Percentiles rank a stretch among this genome's conserved stretches.
These are phyloP conservation scores for Debaryomycetaceae sp. DNA, from an alignment of 1,139 yeast species.

Conservation along the genomic window DNA sequence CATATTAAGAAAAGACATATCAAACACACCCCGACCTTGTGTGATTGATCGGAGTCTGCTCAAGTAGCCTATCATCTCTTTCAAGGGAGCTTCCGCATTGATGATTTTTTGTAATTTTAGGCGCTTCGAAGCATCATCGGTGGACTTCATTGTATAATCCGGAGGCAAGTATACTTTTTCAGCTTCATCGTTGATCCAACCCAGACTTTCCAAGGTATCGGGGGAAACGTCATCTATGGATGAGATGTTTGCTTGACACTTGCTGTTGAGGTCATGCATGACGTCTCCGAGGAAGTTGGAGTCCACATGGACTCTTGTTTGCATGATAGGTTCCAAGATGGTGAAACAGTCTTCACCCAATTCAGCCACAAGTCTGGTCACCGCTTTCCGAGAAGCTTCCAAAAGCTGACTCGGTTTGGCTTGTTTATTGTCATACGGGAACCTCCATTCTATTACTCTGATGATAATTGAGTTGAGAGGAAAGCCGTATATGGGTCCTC, in stretches of 20 bases:
- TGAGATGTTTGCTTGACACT: conserved; percentile 68
- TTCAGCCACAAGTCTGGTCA: conserved; percentile 20
- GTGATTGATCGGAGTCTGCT: conserved; percentile 76
- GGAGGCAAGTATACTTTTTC: conserved; percentile 55
- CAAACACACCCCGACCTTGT: conserved; percentile 83
- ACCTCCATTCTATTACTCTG: conserved; percentile 45
- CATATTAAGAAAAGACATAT: conserved; percentile 77
- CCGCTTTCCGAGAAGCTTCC: conserved; percentile 29
- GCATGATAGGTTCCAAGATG: conserved; percentile 85
- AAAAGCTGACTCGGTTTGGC: conserved; percentile 22
- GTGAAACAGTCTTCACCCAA: conserved; percentile 33
- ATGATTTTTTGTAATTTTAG: conserved; percentile 49
- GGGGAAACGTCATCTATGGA: conserved; percentile 58
- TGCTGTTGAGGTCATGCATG: conserved; percentile 66
- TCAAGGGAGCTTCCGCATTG: conserved; percentile 75
- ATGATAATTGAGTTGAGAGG: conserved; percentile 65
- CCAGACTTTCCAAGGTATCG: conserved; percentile 33
- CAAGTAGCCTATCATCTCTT: conserved; percentile 88
- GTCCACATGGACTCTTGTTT: conserved; percentile 61
- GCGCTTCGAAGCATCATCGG: conserved; percentile 15
- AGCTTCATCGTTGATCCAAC: conserved; percentile 50
- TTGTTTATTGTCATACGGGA: conserved; percentile 52
- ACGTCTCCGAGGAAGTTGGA: conserved; percentile 80
- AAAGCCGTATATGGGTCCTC: conserved; percentile 65
- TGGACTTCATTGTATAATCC: conserved; percentile 41